phyloP scores from a whole-genome alignment of 1,284 basidiomycete genomes.

The Fomitopsis palustris region DNA sequence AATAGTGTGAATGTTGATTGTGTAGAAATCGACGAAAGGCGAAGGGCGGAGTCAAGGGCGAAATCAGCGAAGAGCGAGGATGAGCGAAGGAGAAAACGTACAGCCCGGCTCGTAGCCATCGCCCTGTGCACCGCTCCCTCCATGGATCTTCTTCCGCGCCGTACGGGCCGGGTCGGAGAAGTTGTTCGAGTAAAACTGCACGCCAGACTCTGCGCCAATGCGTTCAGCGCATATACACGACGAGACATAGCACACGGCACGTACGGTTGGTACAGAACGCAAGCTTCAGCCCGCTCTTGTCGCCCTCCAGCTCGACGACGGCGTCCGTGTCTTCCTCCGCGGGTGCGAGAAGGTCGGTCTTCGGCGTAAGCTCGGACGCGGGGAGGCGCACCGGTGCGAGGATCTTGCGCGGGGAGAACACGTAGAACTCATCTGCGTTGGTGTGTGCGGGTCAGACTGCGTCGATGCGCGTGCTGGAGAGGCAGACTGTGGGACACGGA shows the following conservation, averaged over 20 bases:
- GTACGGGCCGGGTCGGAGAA: slow-evolving; percentile 42
- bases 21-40: not conserved
- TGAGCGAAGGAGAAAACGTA: slow-evolving; percentile 27
- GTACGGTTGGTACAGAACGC: slow-evolving; percentile 67
- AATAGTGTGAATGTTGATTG: not conserved
- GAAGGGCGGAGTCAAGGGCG: not conserved
- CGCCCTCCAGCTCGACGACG: slow-evolving; percentile 51
- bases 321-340: slow-evolving; percentile 40
- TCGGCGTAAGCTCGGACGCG: slow-evolving; percentile 25
- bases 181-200: slow-evolving; percentile 71
- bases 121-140: slow-evolving; percentile 57
- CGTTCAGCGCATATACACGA: not conserved
- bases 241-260: slow-evolving; percentile 22
- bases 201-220: slow-evolving; percentile 53
- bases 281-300: slow-evolving; percentile 56
- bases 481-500: not conserved
- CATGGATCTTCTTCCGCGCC: slow-evolving; percentile 70
- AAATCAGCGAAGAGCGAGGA: not conserved
- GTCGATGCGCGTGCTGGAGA: not conserved
- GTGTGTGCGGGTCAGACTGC: not conserved
- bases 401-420: slow-evolving; percentile 40
- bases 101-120: slow-evolving; percentile 60
- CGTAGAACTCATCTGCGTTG: slow-evolving; percentile 62
- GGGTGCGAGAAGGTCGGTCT: slow-evolving; percentile 46
- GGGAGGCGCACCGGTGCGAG: slow-evolving; percentile 36